A percentile compares a stretch with the other conserved stretches of the same genome.
phyloP scores from a whole-genome alignment of 2,329 filamentous ascomycete species.

The Aspergillus novofumigatus region DNA sequence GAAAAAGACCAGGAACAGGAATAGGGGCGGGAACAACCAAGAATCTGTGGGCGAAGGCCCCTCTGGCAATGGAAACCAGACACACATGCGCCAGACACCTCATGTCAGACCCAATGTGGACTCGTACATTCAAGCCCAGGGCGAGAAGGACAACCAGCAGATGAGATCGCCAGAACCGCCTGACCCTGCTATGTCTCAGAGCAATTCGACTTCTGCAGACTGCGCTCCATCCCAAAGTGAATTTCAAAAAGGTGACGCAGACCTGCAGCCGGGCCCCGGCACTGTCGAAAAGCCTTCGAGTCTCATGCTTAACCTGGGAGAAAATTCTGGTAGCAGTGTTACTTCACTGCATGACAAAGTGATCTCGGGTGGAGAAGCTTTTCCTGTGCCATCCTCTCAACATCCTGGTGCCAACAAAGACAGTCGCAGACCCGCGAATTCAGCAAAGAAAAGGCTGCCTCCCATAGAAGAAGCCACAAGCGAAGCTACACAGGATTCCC shows the following conservation, averaged over 20 bases:
- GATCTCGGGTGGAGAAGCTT: neutral
- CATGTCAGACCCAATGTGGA: neutral
- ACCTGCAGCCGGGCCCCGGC: neutral
- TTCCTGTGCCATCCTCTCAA: neutral
- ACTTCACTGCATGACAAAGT: neutral
- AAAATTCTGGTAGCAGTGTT: neutral
- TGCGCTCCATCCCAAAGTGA: neutral
- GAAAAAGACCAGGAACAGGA: conserved; percentile 5
- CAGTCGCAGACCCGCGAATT: neutral
- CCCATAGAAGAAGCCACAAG: conserved; percentile 7
- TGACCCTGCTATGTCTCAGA: neutral
- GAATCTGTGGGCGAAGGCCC: neutral
- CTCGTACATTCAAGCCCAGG: neutral
- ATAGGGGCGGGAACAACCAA: neutral
- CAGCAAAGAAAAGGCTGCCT: conserved; percentile 8
- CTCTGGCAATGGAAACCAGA: neutral
- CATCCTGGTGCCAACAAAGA: neutral
- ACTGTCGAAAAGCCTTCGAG: neutral
- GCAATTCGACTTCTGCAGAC: neutral
- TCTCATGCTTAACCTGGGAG: neutral
- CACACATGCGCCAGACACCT: neutral
- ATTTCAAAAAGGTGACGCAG: neutral
- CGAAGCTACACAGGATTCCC: neutral
- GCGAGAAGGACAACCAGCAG: neutral
- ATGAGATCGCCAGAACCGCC: neutral